A percentile compares a stretch with the other conserved stretches of the same genome.
These are phyloP conservation scores for Copromyces sp. DNA, from an alignment of 495 filamentous ascomycete genomes.

Conservation along the genomic window DNA sequence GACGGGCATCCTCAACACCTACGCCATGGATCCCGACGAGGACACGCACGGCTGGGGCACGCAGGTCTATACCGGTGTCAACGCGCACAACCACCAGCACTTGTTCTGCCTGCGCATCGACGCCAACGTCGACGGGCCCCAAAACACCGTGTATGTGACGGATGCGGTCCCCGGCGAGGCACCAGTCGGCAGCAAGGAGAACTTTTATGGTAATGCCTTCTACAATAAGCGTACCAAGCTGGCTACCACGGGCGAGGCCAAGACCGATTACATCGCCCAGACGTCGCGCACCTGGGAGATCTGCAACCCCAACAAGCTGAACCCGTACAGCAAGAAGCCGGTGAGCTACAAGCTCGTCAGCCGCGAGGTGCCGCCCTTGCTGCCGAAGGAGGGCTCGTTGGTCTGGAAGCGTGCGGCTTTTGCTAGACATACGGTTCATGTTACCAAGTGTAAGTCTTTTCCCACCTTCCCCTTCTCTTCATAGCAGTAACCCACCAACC, in stretches of 20 bases:
- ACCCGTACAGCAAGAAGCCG: constrained; percentile 78
- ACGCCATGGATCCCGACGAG: constrained; percentile 73
- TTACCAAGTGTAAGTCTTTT: constrained; percentile 67
- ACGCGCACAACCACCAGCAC: constrained; percentile 84
- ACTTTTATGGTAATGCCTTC: constrained; percentile 91
- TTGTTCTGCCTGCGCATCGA: constrained; percentile 89
- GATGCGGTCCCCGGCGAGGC: constrained; percentile 58
- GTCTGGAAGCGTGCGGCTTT: constrained; percentile 95
- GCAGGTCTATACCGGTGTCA: constrained; percentile 59
- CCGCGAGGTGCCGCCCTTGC: constrained; percentile 64
- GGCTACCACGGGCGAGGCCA: constrained; percentile 57
- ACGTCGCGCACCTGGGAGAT: constrained; percentile 89
- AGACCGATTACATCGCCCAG: constrained; percentile 70
- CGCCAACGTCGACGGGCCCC: constrained; percentile 80
- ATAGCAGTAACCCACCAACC: too few relatives aligned
- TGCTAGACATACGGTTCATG: constrained; percentile 81
- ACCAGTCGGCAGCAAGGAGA: constrained; percentile 68
- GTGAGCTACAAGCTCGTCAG: constrained; percentile 88
- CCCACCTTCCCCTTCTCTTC: background rate
- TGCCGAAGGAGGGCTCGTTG: constrained; percentile 76
- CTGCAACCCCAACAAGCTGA: constrained; percentile 70
- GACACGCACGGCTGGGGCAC: constrained; percentile 87
- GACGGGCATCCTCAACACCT: constrained; percentile 92
- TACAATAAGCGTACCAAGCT: constrained; percentile 82
- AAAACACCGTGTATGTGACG: constrained; percentile 79